Evolutionary conservation across 306 rosid species (phyloP).

Genomic region (Mucuna pruriens): DNA sequence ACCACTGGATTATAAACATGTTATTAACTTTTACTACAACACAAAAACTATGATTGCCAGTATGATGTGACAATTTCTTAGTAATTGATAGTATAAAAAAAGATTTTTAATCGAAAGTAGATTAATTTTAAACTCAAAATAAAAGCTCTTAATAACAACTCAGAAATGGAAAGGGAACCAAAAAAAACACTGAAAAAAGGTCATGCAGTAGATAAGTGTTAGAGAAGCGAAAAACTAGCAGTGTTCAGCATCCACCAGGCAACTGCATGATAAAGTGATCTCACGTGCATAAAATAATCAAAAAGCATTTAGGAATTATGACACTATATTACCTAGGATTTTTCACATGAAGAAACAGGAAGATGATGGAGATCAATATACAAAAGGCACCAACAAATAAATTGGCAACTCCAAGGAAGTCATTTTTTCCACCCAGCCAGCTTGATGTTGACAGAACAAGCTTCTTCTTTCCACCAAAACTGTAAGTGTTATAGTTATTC

Average conservation of each 20-base stretch:
- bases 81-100: background rate
- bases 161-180: background rate
- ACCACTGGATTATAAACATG: background rate
- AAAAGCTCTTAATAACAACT: constrained; percentile 15
- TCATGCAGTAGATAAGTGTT: background rate
- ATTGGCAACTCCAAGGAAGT: constrained; percentile 88
- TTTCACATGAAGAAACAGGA: constrained; percentile 83
- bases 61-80: background rate
- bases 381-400: constrained; percentile 71
- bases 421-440: constrained; percentile 95
- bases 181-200: background rate
- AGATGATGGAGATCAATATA: constrained; percentile 67
- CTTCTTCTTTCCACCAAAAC: constrained; percentile 92
- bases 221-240: background rate
- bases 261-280: constrained; percentile 19
- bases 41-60: constrained; percentile 3
- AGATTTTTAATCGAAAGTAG: background rate
- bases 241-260: constrained; percentile 5
- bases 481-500: constrained; percentile 90
- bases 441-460: constrained; percentile 85
- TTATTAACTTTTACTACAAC: background rate
- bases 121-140: background rate
- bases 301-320: constrained; percentile 25
- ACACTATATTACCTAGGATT: constrained; percentile 60
- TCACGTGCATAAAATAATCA: constrained; percentile 3